Conservation (phyloP, 2,329 filamentous ascomycete genomes). For the Ascochyta koolunga region DNA sequence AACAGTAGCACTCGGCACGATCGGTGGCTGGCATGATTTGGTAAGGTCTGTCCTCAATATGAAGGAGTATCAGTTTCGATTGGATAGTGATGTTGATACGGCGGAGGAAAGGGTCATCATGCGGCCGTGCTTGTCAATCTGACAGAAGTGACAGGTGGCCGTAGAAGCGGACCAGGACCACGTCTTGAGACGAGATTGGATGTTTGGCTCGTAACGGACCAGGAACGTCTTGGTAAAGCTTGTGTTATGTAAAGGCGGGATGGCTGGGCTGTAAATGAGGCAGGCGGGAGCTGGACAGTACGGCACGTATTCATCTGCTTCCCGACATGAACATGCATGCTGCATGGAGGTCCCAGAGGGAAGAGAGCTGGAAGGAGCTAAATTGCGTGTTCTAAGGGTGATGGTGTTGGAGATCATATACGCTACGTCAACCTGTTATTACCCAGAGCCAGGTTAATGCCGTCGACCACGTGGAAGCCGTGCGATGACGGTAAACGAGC, state of each 20-base stretch:
- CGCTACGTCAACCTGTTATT: slow-evolving; percentile 9
- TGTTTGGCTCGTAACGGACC: neutral
- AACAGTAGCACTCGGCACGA: neutral
- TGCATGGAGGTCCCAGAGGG: slow-evolving; percentile 3
- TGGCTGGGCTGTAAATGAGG: slow-evolving; percentile 1
- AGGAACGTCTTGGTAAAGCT: neutral
- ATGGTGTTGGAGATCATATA: slow-evolving; percentile 20
- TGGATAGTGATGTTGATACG: neutral
- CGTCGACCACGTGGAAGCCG: slow-evolving; percentile 15
- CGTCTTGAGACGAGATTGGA: slow-evolving; percentile 3
- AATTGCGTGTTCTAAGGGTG: slow-evolving; percentile 7
- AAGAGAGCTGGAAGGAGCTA: slow-evolving; percentile 1
- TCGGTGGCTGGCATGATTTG: slow-evolving; percentile 1
- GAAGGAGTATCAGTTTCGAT: slow-evolving; percentile 3
- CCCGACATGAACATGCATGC: slow-evolving; percentile 4
- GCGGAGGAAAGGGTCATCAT: slow-evolving; percentile 3
- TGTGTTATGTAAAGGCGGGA: neutral
- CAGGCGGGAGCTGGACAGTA: slow-evolving; percentile 7
- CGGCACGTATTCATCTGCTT: slow-evolving; percentile 9
- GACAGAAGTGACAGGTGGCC: slow-evolving; percentile 13
- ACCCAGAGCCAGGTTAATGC: slow-evolving; percentile 14
- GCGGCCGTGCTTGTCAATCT: slow-evolving; percentile 11
- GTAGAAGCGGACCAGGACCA: slow-evolving; percentile 6
- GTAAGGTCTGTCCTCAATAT: neutral
- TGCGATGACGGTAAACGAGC: slow-evolving; percentile 11